A percentile compares a stretch with the other conserved stretches of the same genome.
phyloP scores from a whole-genome alignment of 345 rosid genomes.

The Limnanthes douglasii region DNA sequence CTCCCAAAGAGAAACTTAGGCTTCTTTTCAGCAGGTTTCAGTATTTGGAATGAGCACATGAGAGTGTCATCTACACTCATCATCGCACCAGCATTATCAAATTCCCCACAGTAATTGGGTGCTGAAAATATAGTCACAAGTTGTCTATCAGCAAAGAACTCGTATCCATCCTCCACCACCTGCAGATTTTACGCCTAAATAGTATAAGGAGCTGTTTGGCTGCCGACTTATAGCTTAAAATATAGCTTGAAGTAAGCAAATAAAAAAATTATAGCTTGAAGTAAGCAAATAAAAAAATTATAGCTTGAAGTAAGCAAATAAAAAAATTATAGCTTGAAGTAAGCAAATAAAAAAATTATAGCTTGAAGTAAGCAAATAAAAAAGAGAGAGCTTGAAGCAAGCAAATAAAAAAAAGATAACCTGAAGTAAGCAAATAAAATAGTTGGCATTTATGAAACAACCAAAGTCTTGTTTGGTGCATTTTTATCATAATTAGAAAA shows the following conservation, averaged over 20 bases:
- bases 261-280: background rate
- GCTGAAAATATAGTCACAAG: constrained; percentile 73
- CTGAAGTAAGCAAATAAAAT: no score
- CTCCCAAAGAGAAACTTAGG: constrained; percentile 24
- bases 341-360: no score
- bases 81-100: constrained; percentile 78
- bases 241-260: background rate
- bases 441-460: no score
- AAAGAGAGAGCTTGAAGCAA: no score
- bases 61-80: constrained; percentile 58
- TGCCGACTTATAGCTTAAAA: background rate
- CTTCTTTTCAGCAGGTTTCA: constrained; percentile 48
- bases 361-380: no score
- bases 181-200: constrained; percentile 11
- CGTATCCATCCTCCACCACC: constrained; percentile 85
- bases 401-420: no score
- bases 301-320: background rate
- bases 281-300: background rate
- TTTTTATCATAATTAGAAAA: no score
- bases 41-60: constrained; percentile 64
- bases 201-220: background rate
- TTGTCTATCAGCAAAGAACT: constrained; percentile 57
- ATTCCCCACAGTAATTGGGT: constrained; percentile 72
- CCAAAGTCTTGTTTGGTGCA: no score
- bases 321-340: no score